Evolutionary conservation across 129 eudicot genomes (phyloP).

Genomic region (Rutidosis leptorrhynchoides): DNA sequence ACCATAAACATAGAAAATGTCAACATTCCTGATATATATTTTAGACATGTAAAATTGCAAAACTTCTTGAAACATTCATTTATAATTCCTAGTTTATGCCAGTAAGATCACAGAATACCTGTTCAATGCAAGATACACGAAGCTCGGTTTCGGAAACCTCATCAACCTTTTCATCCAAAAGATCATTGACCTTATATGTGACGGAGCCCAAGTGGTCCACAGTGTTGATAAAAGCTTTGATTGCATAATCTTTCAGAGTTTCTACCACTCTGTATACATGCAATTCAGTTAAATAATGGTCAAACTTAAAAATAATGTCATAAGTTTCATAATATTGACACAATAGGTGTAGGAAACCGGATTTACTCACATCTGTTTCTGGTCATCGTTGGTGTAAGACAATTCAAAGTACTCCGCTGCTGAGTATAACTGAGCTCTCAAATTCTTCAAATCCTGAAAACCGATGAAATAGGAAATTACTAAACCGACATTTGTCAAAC

Average conservation of each 20-base stretch:
- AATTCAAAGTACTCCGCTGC: constrained; percentile 92
- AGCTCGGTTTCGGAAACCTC: constrained; percentile 85
- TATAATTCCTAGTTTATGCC: too few relatives aligned
- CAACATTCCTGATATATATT: too few relatives aligned
- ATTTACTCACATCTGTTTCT: constrained; percentile 72
- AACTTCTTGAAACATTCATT: too few relatives aligned
- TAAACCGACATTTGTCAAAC: too few relatives aligned
- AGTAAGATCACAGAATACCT: constrained; percentile 53
- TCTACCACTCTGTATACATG: constrained; percentile 89
- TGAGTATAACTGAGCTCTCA: constrained; percentile 75
- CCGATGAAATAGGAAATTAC: too few relatives aligned
- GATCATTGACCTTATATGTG: constrained; percentile 60
- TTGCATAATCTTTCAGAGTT: constrained; percentile 81
- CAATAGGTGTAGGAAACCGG: too few relatives aligned
- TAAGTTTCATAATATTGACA: too few relatives aligned
- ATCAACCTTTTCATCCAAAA: constrained; percentile 67
- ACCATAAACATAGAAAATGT: not conserved
- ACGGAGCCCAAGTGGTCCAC: constrained; percentile 97
- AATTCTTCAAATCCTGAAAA: constrained; percentile 87
- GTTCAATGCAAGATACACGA: constrained; percentile 74
- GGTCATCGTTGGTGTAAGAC: constrained; percentile 81
- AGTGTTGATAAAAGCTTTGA: constrained; percentile 87
- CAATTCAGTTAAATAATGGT: too few relatives aligned
- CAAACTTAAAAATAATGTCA: too few relatives aligned
- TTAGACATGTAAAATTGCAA: too few relatives aligned